These are phyloP conservation scores for Pleurotus giganteus DNA, from an alignment of 768 basidiomycete genomes.

Conservation along the genomic window DNA sequence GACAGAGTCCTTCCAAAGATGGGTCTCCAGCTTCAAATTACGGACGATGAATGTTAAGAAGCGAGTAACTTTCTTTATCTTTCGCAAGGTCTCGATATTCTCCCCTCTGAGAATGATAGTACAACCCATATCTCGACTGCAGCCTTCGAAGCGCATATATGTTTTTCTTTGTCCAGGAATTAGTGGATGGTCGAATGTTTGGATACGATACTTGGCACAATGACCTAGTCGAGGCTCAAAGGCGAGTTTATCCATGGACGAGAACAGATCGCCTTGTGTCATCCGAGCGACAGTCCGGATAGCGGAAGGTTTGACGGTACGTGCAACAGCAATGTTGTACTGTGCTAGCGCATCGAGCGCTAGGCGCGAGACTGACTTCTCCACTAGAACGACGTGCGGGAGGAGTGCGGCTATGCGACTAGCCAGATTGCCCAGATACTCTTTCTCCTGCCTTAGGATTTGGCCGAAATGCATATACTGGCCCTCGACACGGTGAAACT, in stretches of 20 bases:
- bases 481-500: conserved; percentile 89
- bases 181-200: conserved; percentile 91
- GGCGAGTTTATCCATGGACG: conserved; percentile 92
- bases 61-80: conserved; percentile 89
- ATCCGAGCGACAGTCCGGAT: conserved; percentile 88
- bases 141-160: conserved; percentile 98
- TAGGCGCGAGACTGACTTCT: conserved; percentile 86
- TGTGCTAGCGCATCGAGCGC: conserved; percentile 85
- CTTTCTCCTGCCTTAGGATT: conserved; percentile 88
- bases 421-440: conserved; percentile 86
- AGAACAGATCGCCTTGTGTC: conserved; percentile 93
- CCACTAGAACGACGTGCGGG: conserved; percentile 90
- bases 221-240: conserved; percentile 88
- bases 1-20: conserved; percentile 89
- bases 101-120: conserved; percentile 91
- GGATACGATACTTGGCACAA: conserved; percentile 80
- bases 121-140: conserved; percentile 88
- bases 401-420: conserved; percentile 86
- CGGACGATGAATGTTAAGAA: conserved; percentile 92
- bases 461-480: conserved; percentile 94
- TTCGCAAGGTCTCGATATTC: conserved; percentile 73
- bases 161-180: conserved; percentile 96
- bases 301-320: conserved; percentile 85
- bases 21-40: conserved; percentile 91
- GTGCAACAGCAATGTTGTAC: conserved; percentile 86